A percentile compares a stretch with the other conserved stretches of the same genome.
Evolutionary conservation across 2,329 filamentous ascomycete genomes (phyloP).

Genomic region (Ascochyta fabae): DNA sequence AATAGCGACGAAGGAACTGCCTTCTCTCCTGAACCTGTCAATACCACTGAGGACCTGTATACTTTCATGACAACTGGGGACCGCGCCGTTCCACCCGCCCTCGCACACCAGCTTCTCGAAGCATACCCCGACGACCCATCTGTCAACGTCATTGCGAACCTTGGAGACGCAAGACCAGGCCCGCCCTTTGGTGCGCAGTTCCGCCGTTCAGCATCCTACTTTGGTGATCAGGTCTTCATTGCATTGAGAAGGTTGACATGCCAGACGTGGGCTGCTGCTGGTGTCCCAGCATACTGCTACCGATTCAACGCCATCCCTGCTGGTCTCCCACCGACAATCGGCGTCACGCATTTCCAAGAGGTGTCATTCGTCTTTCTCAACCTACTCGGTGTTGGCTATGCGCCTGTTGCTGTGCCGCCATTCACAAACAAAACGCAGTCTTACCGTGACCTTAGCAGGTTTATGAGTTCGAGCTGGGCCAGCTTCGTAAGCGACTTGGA

Average conservation of each 20-base stretch:
- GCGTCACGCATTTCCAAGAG: conserved; percentile 63
- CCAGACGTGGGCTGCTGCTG: conserved; percentile 57
- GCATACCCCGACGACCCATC: conserved; percentile 41
- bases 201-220: conserved; percentile 59
- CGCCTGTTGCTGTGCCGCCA: conserved; percentile 39
- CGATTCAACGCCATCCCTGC: conserved; percentile 65
- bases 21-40: conserved; percentile 62
- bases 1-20: conserved; percentile 71
- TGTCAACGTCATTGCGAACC: conserved; percentile 34
- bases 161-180: conserved; percentile 27
- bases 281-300: conserved; percentile 64
- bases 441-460: conserved; percentile 49
- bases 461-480: conserved; percentile 56
- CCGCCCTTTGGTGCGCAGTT: conserved; percentile 51
- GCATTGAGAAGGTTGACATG: conserved; percentile 62
- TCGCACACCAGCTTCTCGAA: conserved; percentile 32
- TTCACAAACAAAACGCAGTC: conserved; percentile 45
- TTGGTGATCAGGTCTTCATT: conserved; percentile 63
- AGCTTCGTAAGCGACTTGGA: conserved; percentile 53
- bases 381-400: conserved; percentile 51
- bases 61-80: conserved; percentile 45
- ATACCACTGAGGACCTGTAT: conserved; percentile 62
- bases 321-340: conserved; percentile 52
- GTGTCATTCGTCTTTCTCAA: conserved; percentile 58
- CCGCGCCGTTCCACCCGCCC: conserved; percentile 30